A percentile compares a stretch with the other conserved stretches of the same genome.
phyloP scores from a whole-genome alignment of 345 rosid species.

The Rhodamnia argentea region DNA sequence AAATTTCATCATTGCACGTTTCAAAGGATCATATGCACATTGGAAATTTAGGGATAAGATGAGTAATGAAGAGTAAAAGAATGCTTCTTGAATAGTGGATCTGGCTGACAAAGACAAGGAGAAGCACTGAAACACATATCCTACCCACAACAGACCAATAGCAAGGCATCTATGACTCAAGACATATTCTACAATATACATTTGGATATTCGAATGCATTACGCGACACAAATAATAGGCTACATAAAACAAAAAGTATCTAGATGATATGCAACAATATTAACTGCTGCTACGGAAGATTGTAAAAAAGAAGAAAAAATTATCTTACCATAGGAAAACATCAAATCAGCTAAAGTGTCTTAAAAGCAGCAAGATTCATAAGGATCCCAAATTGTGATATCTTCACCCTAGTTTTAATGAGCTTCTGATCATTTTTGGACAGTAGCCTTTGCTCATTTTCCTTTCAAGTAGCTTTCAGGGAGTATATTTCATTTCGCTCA shows the following conservation, averaged over 20 bases:
- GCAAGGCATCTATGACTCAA: neutral
- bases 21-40: neutral
- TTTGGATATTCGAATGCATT: neutral
- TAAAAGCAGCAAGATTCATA: neutral
- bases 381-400: neutral
- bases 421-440: neutral
- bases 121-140: neutral
- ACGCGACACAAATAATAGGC: neutral
- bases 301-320: neutral
- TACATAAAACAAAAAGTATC: neutral
- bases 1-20: neutral
- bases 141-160: neutral
- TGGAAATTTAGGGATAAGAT: neutral
- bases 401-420: neutral
- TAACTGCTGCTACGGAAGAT: neutral
- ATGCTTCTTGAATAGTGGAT: neutral
- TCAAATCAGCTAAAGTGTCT: neutral
- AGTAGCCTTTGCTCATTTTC: neutral
- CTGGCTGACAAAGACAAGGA: neutral
- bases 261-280: neutral
- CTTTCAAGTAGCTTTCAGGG: neutral
- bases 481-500: neutral
- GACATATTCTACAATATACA: neutral
- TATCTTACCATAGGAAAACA: neutral
- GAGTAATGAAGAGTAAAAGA: neutral